Percentiles rank a stretch among this genome's conserved stretches.
phyloP scores from a whole-genome alignment of 805 yeast genomes.

The Candida piceae region DNA sequence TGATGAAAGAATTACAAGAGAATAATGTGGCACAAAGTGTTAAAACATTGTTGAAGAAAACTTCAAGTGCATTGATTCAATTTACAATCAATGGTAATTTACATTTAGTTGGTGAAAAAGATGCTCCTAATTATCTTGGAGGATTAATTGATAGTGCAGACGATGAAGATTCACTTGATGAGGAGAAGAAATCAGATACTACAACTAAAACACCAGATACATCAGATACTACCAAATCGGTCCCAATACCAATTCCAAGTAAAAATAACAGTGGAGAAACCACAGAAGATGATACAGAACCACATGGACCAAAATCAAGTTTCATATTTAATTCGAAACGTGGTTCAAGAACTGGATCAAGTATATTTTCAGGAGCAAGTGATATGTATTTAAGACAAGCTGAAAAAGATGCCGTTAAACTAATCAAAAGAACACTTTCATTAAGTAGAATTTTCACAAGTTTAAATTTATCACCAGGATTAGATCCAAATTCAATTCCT shows the following conservation, averaged over 20 bases:
- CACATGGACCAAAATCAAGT: no score
- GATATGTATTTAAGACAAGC: conserved; percentile 20
- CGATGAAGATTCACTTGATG: conserved; percentile 9
- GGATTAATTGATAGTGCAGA: conserved; percentile 14
- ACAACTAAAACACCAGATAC: background rate
- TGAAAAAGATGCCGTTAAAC: conserved; percentile 18
- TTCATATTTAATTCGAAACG: no score
- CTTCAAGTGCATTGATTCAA: conserved; percentile 53
- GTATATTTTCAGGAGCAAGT: conserved; percentile 4
- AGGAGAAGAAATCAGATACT: background rate
- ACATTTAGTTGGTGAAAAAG: conserved; percentile 39
- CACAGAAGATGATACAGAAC: background rate
- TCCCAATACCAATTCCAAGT: no score
- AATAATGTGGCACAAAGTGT: conserved; percentile 44
- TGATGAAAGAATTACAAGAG: conserved; percentile 44
- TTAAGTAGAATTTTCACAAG: conserved; percentile 13
- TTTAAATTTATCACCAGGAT: conserved; percentile 11
- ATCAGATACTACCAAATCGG: background rate
- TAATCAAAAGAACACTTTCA: conserved; percentile 14
- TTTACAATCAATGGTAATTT: conserved; percentile 60
- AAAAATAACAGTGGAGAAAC: no score
- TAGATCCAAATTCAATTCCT: conserved; percentile 38
- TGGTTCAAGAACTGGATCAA: conserved; percentile 5
- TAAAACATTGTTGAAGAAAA: conserved; percentile 44
- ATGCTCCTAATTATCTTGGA: conserved; percentile 21